These are phyloP conservation scores for Chaetomium fimeti DNA, from an alignment of 495 filamentous ascomycete genomes.

Conservation along the genomic window DNA sequence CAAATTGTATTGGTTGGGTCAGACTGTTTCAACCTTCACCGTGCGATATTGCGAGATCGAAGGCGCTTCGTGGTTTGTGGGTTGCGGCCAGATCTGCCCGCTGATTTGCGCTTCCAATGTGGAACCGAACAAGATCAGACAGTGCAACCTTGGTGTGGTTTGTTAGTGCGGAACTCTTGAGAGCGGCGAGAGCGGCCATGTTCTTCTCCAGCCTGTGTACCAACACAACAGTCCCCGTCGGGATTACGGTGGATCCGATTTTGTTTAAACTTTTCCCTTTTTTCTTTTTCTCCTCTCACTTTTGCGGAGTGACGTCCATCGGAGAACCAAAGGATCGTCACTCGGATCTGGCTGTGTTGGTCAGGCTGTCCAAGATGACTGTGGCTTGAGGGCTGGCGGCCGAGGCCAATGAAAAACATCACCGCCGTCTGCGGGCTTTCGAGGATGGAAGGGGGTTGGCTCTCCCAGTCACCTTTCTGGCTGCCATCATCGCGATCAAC, in stretches of 20 bases:
- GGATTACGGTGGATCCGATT: not conserved
- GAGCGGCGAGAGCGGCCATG: no score
- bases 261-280: not conserved
- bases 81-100: not conserved
- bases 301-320: not conserved
- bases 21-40: not conserved
- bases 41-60: not conserved
- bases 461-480: not conserved
- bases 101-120: not conserved
- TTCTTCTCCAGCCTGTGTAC: no score
- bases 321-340: not conserved
- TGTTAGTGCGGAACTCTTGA: no score
- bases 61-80: not conserved
- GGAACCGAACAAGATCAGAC: not conserved
- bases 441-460: not conserved
- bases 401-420: constrained; percentile 14
- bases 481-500: not conserved
- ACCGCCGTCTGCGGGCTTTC: constrained; percentile 1
- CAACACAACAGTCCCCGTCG: no score
- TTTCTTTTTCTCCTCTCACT: not conserved
- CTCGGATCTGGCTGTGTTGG: not conserved
- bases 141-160: no score
- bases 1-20: not conserved
- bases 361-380: not conserved
- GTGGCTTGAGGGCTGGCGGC: constrained; percentile 19